Percentiles rank a stretch among this genome's conserved stretches.
These are phyloP conservation scores for Trifolium fragiferum DNA, from an alignment of 306 rosid genomes.

Conservation along the genomic window DNA sequence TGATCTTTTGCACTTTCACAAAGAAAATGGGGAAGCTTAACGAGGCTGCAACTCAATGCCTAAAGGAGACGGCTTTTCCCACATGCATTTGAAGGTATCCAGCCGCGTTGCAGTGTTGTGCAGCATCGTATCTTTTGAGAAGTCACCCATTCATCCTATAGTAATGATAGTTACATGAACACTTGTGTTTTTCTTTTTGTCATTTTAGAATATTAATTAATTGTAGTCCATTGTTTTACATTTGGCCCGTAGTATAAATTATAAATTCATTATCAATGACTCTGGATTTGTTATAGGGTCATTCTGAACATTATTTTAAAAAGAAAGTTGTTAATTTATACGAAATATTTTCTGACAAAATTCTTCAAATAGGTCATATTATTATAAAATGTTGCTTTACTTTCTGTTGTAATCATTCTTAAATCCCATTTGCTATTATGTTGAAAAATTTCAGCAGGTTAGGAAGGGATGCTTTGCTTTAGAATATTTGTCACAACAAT, in stretches of 20 bases:
- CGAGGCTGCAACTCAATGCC: constrained; percentile 38
- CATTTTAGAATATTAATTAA: constrained; percentile 19
- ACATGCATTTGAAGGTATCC: constrained; percentile 22
- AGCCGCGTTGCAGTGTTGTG: not conserved
- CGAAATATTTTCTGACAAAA: constrained; percentile 5
- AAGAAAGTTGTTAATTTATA: not conserved
- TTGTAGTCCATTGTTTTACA: constrained; percentile 34
- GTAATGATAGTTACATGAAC: constrained; percentile 23
- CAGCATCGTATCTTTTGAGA: not conserved
- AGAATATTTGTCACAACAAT: not conserved
- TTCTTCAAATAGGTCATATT: not conserved
- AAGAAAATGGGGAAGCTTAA: not conserved
- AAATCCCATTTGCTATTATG: constrained; percentile 14
- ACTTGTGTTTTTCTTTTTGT: not conserved
- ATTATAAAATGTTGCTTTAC: constrained; percentile 13
- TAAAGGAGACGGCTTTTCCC: constrained; percentile 7
- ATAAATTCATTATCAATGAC: constrained; percentile 24
- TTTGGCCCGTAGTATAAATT: not conserved
- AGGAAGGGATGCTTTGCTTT: not conserved
- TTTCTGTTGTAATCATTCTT: constrained; percentile 14
- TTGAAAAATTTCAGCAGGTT: not conserved
- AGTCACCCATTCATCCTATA: constrained; percentile 23
- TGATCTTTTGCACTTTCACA: not conserved
- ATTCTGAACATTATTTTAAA: constrained; percentile 22
- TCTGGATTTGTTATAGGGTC: constrained; percentile 27